phyloP scores from a whole-genome alignment of 2,329 filamentous ascomycete species.

The Apiospora marii region DNA sequence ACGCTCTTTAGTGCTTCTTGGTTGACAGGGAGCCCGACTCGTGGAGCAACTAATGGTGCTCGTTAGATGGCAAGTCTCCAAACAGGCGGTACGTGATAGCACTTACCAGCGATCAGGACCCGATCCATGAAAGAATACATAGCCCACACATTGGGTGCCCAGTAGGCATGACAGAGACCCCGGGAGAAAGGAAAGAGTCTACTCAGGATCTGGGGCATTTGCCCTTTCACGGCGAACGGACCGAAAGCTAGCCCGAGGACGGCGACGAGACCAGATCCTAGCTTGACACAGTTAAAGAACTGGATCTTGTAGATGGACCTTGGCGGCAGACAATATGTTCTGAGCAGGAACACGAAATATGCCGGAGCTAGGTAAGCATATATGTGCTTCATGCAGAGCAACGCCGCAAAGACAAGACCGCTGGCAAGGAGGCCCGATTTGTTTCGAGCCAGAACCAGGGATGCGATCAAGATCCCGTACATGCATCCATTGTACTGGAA shows the following conservation, averaged over 20 bases:
- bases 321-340: constrained; percentile 84
- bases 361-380: constrained; percentile 96
- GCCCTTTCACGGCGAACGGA: constrained; percentile 82
- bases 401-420: constrained; percentile 81
- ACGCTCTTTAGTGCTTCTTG: constrained; percentile 82
- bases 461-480: constrained; percentile 89
- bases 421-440: constrained; percentile 78
- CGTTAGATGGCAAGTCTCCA: constrained; percentile 41
- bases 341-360: constrained; percentile 93
- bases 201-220: constrained; percentile 83
- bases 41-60: constrained; percentile 73
- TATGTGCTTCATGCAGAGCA: constrained; percentile 97
- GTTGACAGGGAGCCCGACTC: constrained; percentile 77
- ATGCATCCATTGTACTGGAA: constrained; percentile 99
- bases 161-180: constrained; percentile 96
- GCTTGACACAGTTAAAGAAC: constrained; percentile 82
- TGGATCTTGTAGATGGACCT: constrained; percentile 78
- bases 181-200: constrained; percentile 93
- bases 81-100: neutral
- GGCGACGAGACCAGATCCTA: constrained; percentile 74
- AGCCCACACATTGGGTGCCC: constrained; percentile 97
- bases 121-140: constrained; percentile 93
- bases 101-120: constrained; percentile 79
- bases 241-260: constrained; percentile 87
- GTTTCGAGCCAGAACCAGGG: constrained; percentile 81